These are phyloP conservation scores for Vigna unguiculata DNA, from an alignment of 306 rosid species.

Conservation along the genomic window DNA sequence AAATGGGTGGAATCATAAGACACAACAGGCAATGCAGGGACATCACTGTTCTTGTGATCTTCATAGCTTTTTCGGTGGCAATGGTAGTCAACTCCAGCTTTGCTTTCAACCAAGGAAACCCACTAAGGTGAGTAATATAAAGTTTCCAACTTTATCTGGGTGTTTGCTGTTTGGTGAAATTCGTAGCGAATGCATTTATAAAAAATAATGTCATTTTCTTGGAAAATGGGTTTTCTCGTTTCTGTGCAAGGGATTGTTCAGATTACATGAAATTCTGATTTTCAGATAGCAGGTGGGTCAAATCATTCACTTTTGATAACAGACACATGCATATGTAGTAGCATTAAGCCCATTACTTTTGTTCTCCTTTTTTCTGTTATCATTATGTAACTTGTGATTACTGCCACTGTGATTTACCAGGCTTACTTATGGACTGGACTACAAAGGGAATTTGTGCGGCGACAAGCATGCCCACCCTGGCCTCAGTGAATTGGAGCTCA, in stretches of 20 bases:
- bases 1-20: constrained; percentile 79
- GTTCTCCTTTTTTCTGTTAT: constrained; percentile 17
- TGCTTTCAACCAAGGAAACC: constrained; percentile 90
- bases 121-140: constrained; percentile 63
- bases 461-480: constrained; percentile 81
- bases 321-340: constrained; percentile 25
- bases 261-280: constrained; percentile 35
- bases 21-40: constrained; percentile 91
- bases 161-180: background rate
- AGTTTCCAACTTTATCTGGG: constrained; percentile 36
- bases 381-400: constrained; percentile 27
- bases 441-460: constrained; percentile 95
- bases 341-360: background rate
- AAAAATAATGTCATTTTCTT: background rate
- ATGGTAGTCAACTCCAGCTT: constrained; percentile 99
- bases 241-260: constrained; percentile 29
- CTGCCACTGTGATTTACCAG: constrained; percentile 53
- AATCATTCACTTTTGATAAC: constrained; percentile 14
- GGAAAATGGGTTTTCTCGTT: background rate
- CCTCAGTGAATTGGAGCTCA: constrained; percentile 79
- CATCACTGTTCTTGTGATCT: constrained; percentile 72
- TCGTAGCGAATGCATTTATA: constrained; percentile 5
- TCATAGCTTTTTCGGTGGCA: constrained; percentile 89
- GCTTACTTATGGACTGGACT: constrained; percentile 95
- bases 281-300: background rate